Evolutionary conservation across 2,329 filamentous ascomycete genomes (phyloP), one percentile per base, ranked within the genome.

Genomic region (Ophiostoma piceae): DNA sequence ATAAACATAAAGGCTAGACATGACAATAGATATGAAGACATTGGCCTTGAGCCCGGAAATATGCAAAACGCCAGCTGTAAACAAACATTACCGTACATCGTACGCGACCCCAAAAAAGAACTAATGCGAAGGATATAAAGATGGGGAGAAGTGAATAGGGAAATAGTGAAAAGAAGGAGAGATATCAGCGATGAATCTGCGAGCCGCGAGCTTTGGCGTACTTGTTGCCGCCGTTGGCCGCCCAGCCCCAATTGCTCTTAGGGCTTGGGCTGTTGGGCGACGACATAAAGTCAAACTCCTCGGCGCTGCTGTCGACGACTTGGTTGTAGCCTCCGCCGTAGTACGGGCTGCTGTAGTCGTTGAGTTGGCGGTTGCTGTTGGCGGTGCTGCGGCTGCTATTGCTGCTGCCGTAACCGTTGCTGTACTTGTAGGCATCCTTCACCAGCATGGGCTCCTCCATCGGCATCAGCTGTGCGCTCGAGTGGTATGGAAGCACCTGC

Each of bases 391-490:
- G 5, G 29, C 29, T 35, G 57, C 57, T 19, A 29, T 35, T 60
- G n/a, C 54, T 19, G 9, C 12, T 57, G 51, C n/a, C 6, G 2
- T 54, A 22, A n/a, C n/a, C n/a, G 47, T 47, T 47, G 32, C 60
- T 47, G 43, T 66, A 57, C 26, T 26, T 54, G 47, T 67, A 19
- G 14, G 78, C 79, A 16, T 81, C 79, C 0, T 75, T 74, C 66
- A 80, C 78, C 26, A 79, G 78, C 19, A 79, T 73, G 1, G 79
- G 78, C 72, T 79, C 74, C 62, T 78, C 77, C 74, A 81, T 78
- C 1, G 80, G 80, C 71, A 81, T 74, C 9, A 82, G 76, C 47
- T 78, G 71, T 16, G 80, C 70, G 68, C 77, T 77, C 29, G 79
- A 76, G 67, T 77, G 76, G 70, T 82, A 82, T 7, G 80, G 80